Evolutionary conservation across 2,329 filamentous ascomycete species (phyloP), one percentile per base, ranked within the genome.

Genomic region (Colletotrichum destructivum): DNA sequence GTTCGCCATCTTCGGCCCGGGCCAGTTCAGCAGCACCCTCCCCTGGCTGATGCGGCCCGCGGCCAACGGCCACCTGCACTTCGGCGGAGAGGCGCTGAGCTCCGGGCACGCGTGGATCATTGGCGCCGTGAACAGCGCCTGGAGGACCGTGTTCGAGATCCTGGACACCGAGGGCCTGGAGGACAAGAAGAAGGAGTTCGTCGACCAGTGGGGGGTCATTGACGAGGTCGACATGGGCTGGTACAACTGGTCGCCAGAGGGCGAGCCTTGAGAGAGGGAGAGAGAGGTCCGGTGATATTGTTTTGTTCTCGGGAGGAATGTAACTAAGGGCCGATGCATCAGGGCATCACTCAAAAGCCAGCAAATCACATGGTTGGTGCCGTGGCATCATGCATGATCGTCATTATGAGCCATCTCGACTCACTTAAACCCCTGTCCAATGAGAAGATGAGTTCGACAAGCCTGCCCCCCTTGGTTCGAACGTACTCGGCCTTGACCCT

Each of bases 41-140:
- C 76, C 76, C 26, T 73, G 68, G 64, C 57, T 78, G 54, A 73
- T 77, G 74, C 70, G 51, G n/a, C 76, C 76, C 1, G 74, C 73
- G 6, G 75, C 74, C 23, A 18, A 74, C n/a, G 75, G 76, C 0
- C 74, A 73, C 31, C 63, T 77, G 72, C 76, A 78, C 44, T 76
- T 76, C n/a, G 75, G 72, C 12, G 76, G 76, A 12, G 76, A 78
- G 66, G 76, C 76, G 15, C 64, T 77, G n/a, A 77, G 76, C 57
- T 75, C 75, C 0, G 76, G 75, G 1, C 76, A 77, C 49, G 74
- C 74, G 2, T 77, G 76, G 76, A 76, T 78, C 47, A 75, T 76
- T 23, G 76, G 76, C 3, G 76, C 76, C 40, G 70, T 76, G n/a
- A 77, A 78, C 55, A 75, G 74, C 26, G 76, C 76, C 1, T 78